phyloP scores from a whole-genome alignment of 108 stramenopile species.

The Chaetoceros tenuissimus region DNA sequence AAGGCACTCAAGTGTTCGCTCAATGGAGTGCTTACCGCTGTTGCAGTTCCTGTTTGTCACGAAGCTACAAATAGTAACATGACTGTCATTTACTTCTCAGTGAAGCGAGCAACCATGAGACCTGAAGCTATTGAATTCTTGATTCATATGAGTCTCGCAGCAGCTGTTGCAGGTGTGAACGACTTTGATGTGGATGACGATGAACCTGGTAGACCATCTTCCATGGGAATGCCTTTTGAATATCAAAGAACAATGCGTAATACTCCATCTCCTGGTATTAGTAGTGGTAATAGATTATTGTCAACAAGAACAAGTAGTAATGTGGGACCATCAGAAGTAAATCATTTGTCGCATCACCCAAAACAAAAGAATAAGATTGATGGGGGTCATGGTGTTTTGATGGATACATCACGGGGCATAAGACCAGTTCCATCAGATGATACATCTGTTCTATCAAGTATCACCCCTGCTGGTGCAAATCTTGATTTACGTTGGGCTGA shows the following conservation, averaged over 20 bases:
- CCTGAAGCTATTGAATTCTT: constrained; percentile 78
- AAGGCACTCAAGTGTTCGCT: constrained; percentile 69
- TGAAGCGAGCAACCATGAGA: constrained; percentile 44
- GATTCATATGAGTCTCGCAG: constrained; percentile 73
- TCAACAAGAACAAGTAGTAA: neutral
- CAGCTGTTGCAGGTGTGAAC: constrained; percentile 69
- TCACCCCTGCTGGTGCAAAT: constrained; percentile 44
- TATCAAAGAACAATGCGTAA: neutral
- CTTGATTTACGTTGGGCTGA: constrained; percentile 74
- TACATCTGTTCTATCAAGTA: neutral
- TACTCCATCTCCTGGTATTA: neutral
- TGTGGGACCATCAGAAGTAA: neutral
- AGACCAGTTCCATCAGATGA: neutral
- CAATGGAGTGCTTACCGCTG: constrained; percentile 79
- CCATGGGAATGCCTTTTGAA: neutral
- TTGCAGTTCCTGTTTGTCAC: constrained; percentile 85
- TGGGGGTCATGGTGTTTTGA: neutral
- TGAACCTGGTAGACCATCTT: constrained; percentile 8
- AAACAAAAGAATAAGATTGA: too few relatives aligned
- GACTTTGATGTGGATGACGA: constrained; percentile 39
- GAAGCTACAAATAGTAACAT: constrained; percentile 68
- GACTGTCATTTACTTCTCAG: constrained; percentile 83
- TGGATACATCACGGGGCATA: neutral
- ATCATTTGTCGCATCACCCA: too few relatives aligned
- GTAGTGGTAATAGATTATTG: neutral